Percentiles rank a stretch among this genome's conserved stretches.
Evolutionary conservation across 345 rosid genomes (phyloP).

Genomic region (Populus alba): DNA sequence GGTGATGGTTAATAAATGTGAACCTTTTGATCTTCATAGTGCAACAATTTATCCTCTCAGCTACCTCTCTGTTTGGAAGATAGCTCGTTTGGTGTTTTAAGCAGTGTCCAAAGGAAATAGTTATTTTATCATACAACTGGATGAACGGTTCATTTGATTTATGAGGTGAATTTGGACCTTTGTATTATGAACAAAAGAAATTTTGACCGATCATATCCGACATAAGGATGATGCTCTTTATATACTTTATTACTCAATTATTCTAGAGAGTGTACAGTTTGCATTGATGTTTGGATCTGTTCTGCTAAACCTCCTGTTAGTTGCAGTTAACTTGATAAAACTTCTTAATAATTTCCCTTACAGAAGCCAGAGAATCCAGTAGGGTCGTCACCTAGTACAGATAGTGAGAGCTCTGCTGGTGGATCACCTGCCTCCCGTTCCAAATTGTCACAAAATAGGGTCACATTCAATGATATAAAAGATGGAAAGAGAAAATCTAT

Average conservation of each 20-base stretch:
- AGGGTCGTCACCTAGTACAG: conserved; percentile 49
- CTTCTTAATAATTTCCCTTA: conserved; percentile 16
- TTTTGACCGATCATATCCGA: not conserved
- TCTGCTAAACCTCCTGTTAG: not conserved
- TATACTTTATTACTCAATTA: not conserved
- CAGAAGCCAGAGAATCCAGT: conserved; percentile 74
- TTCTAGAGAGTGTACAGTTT: not conserved
- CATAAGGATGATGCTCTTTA: not conserved
- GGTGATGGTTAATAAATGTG: not conserved
- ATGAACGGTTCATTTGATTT: too few species aligned
- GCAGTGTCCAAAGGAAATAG: too few species aligned
- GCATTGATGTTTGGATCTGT: not conserved
- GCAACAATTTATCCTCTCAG: not conserved
- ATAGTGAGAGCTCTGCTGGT: conserved; percentile 55
- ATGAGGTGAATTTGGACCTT: too few species aligned
- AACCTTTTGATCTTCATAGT: not conserved
- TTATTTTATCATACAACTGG: too few species aligned
- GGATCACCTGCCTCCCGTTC: conserved; percentile 68
- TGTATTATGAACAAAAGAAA: not conserved
- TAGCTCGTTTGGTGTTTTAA: not conserved
- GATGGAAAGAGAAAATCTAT: conserved; percentile 56
- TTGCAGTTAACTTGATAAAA: conserved; percentile 4
- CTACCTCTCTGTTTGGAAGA: not conserved
- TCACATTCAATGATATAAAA: conserved; percentile 30
- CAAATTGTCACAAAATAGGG: conserved; percentile 49